Evolutionary conservation across 2,329 filamentous ascomycete species (phyloP).

Genomic region (Grosmannia penicillata): DNA sequence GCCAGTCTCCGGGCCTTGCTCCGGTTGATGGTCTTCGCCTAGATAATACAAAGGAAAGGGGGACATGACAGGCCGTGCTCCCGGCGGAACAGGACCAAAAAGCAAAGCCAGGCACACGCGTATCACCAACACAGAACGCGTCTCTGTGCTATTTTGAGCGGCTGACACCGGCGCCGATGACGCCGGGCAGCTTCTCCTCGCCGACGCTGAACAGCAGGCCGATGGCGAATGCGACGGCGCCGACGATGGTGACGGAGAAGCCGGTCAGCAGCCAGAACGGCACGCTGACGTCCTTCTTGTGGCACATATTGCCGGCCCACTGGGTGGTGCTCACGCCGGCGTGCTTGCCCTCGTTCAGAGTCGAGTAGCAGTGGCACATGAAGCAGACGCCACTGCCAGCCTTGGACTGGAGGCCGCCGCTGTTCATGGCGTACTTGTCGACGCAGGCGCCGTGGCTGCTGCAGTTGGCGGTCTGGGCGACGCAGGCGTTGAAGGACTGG

Average conservation of each 20-base stretch:
- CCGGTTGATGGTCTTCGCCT: neutral
- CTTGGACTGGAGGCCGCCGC: conserved; percentile 21
- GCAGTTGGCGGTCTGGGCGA: conserved; percentile 59
- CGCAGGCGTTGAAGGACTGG: conserved; percentile 51
- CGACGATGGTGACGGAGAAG: conserved; percentile 56
- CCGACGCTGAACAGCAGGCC: conserved; percentile 72
- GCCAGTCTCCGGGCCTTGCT: too few relatives aligned
- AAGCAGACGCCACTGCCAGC: conserved; percentile 40
- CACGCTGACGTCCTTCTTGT: conserved; percentile 80
- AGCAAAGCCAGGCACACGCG: neutral
- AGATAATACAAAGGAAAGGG: neutral
- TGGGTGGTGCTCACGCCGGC: conserved; percentile 36
- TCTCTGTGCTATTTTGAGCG: conserved; percentile 41
- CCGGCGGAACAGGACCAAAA: neutral
- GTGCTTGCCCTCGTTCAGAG: conserved; percentile 24
- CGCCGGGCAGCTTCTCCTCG: conserved; percentile 74
- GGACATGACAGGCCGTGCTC: too few relatives aligned
- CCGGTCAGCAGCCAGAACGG: conserved; percentile 78
- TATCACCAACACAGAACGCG: neutral
- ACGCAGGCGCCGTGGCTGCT: conserved; percentile 67
- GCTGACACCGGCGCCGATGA: conserved; percentile 89
- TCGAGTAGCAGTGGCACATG: conserved; percentile 58
- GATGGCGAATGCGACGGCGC: conserved; percentile 55
- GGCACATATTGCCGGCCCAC: conserved; percentile 78
- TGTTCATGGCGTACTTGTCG: conserved; percentile 41